Percentiles rank a stretch among this genome's conserved stretches.
Evolutionary conservation across 108 stramenopile species (phyloP).

Genomic region (Cylindrotheca closterium): DNA sequence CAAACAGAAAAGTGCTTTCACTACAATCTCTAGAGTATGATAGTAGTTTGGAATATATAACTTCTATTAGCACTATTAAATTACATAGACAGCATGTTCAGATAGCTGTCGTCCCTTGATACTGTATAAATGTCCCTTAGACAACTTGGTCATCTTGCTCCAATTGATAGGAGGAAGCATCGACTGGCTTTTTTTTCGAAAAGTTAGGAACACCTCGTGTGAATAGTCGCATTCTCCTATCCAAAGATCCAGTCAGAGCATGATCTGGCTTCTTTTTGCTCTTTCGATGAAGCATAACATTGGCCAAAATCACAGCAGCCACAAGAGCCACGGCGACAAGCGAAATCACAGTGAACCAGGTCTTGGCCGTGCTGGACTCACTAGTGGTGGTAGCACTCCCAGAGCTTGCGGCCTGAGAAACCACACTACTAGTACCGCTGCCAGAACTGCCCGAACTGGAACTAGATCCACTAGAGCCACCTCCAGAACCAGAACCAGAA

Average conservation of each 20-base stretch:
- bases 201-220: background rate
- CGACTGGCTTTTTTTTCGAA: background rate
- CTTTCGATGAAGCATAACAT: background rate
- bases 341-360: background rate
- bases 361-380: background rate
- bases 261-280: background rate
- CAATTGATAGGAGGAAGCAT: background rate
- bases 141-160: background rate
- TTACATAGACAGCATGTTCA: no score
- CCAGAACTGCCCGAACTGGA: background rate
- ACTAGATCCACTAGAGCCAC: slow-evolving; percentile 4
- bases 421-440: background rate
- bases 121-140: background rate
- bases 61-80: no score
- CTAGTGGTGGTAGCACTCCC: background rate
- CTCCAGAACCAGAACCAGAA: background rate
- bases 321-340: background rate
- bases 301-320: background rate
- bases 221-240: background rate
- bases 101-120: no score
- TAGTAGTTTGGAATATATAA: no score
- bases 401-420: background rate
- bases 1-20: no score
- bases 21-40: no score
- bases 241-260: background rate